Conservation (phyloP, 805 yeast genomes). For the Zygosaccharomyces bisporus region DNA sequence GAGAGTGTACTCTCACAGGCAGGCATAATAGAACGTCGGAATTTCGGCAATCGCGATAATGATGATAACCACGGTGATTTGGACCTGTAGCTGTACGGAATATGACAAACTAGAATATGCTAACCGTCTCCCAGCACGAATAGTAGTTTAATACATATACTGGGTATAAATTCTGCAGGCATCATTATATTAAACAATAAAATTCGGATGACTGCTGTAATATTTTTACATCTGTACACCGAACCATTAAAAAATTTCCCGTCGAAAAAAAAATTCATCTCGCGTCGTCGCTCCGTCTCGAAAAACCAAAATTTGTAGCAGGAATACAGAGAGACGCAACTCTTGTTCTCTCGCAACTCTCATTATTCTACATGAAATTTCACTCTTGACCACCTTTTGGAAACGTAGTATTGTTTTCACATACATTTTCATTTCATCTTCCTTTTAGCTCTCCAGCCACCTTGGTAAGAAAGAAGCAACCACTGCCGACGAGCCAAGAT, state of each 20-base stretch:
- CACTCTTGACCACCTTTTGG: too few species aligned
- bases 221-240: too few species aligned
- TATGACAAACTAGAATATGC: too few species aligned
- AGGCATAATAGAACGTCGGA: slow-evolving; percentile 14
- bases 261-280: background rate
- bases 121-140: too few species aligned
- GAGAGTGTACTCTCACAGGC: slow-evolving; percentile 40
- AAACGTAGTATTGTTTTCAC: too few species aligned
- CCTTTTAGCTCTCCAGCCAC: slow-evolving; percentile 5
- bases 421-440: background rate
- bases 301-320: background rate
- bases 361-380: background rate
- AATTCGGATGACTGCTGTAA: too few species aligned
- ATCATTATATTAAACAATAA: too few species aligned
- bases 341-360: too few species aligned
- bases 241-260: background rate
- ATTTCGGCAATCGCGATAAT: background rate
- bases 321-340: background rate
- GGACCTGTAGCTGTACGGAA: slow-evolving; percentile 5
- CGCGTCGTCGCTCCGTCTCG: too few species aligned
- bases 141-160: background rate
- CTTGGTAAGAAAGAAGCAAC: slow-evolving; percentile 41
- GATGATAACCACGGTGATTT: background rate
- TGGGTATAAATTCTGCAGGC: too few species aligned
- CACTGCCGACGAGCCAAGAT: slow-evolving; percentile 55